A percentile compares a stretch with the other conserved stretches of the same genome.
These are phyloP conservation scores for Cochlearia excelsa DNA, from an alignment of 345 rosid genomes.

Conservation along the genomic window DNA sequence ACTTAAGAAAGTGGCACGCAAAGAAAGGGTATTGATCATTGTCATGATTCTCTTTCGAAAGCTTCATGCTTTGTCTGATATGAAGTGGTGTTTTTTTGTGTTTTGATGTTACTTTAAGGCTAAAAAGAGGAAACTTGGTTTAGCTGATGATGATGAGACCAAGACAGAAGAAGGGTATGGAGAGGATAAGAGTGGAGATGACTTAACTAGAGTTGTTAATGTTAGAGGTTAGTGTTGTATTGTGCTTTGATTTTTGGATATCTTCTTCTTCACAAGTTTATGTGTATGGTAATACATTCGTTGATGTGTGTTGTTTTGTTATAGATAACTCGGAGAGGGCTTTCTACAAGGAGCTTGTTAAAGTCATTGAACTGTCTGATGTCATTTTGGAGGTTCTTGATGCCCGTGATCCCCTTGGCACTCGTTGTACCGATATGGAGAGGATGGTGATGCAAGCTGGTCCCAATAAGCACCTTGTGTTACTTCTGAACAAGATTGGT, in stretches of 20 bases:
- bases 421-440: conserved; percentile 93
- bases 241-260: background rate
- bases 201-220: conserved; percentile 37
- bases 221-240: conserved; percentile 46
- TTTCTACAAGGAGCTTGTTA: conserved; percentile 93
- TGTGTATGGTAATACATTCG: background rate
- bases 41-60: background rate
- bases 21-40: conserved; percentile 63
- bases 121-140: conserved; percentile 73
- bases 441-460: conserved; percentile 84
- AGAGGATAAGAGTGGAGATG: conserved; percentile 28
- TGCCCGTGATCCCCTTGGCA: conserved; percentile 92
- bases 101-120: conserved; percentile 43
- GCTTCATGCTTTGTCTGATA: background rate
- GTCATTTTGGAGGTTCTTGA: conserved; percentile 95
- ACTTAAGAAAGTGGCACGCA: conserved; percentile 82
- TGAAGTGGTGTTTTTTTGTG: background rate
- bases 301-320: conserved; percentile 20
- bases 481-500: conserved; percentile 93
- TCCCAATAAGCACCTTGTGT: conserved; percentile 73
- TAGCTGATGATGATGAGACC: conserved; percentile 49
- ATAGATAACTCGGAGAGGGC: conserved; percentile 87
- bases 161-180: conserved; percentile 28
- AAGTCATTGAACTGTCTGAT: conserved; percentile 86
- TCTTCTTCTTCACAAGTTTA: too few relatives aligned